These are phyloP conservation scores for Linaria vulgaris DNA, from an alignment of 257 asterid species.

Conservation along the genomic window DNA sequence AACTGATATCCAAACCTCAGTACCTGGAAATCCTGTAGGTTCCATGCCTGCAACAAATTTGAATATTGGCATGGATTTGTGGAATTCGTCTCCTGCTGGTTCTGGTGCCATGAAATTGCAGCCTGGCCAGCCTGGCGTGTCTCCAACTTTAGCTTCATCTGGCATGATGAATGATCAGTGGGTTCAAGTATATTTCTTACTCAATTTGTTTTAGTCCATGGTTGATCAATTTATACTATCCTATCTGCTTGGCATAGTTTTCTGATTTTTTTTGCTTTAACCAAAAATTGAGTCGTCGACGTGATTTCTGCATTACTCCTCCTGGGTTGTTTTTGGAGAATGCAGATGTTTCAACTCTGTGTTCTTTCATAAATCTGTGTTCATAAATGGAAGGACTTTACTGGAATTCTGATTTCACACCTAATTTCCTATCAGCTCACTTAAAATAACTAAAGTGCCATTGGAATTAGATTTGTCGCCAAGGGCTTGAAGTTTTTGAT, in stretches of 20 bases:
- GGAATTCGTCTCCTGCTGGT: conserved; percentile 77
- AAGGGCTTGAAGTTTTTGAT: neutral
- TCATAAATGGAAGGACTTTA: conserved; percentile 8
- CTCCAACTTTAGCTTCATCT: conserved; percentile 50
- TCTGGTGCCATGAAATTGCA: conserved; percentile 66
- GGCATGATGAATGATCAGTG: conserved; percentile 79
- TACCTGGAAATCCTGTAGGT: conserved; percentile 65
- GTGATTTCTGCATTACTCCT: neutral
- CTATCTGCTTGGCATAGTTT: neutral
- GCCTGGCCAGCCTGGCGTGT: conserved; percentile 52
- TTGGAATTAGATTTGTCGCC: neutral
- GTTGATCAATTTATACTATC: neutral
- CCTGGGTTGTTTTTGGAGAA: conserved; percentile 7
- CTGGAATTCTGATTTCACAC: neutral
- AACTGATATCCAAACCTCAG: conserved; percentile 50
- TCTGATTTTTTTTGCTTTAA: conserved; percentile 10
- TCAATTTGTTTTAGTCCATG: conserved; percentile 14
- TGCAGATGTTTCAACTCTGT: conserved; percentile 2
- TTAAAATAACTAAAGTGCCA: neutral
- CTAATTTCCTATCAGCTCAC: neutral
- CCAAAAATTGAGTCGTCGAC: neutral
- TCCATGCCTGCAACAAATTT: conserved; percentile 71
- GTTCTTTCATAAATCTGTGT: neutral
- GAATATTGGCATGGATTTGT: conserved; percentile 87
- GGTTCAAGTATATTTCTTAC: conserved; percentile 56